Base-by-base conservation (phyloP, 139 green algal genomes). In the Chlamydomonas urium region DNA sequence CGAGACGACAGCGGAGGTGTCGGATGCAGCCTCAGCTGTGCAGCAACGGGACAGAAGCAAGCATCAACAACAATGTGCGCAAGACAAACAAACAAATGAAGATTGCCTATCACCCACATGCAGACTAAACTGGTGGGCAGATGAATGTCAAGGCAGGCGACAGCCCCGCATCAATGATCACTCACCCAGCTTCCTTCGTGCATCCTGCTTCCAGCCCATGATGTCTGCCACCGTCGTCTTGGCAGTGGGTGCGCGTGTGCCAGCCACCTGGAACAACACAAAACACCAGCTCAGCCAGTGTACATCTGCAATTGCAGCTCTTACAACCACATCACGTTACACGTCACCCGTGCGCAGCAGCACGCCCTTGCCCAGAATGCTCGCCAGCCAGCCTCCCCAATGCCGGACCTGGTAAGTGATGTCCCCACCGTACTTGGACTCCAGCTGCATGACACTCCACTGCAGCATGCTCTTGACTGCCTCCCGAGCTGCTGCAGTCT, bases 331-430 rank as follows among this genome's bases (percentile, higher is more conserved):
- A 50, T 50, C 42, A 50, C 10, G 42, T 24, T 14, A 50, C 8
- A 14, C 42, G 10, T 14, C 42, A 50, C 42, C 42, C 14, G 42
- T 24, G 42, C 10, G 10, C 42, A 50, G 8, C 14, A 8, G 14
- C 42, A 50, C 10, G 10, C 14, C 8, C 10, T 8, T 50, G 10
- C 42, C 53, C 23, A 17, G 8, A 62, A 8, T 62, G 24, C n/a
- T 17, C 53, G 5, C 53, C 53, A 19, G 56, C 26, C 10, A 26
- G 26, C 10, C 56, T 31, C 56, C n/a, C 26, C n/a, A 8, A 68
- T 29, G 17, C 10, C 60, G 4, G 8, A 79, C 77, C 77, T 83
- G 77, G 34, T 66, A 75, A 24, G 73, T 71, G 1, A 73, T 57
- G 31, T 83, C 77, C 0, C 77, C 77, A 8, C 23, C 62, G 47